These are phyloP conservation scores for Leucocoprinus leucothites DNA, from an alignment of 768 basidiomycete species.

Conservation along the genomic window DNA sequence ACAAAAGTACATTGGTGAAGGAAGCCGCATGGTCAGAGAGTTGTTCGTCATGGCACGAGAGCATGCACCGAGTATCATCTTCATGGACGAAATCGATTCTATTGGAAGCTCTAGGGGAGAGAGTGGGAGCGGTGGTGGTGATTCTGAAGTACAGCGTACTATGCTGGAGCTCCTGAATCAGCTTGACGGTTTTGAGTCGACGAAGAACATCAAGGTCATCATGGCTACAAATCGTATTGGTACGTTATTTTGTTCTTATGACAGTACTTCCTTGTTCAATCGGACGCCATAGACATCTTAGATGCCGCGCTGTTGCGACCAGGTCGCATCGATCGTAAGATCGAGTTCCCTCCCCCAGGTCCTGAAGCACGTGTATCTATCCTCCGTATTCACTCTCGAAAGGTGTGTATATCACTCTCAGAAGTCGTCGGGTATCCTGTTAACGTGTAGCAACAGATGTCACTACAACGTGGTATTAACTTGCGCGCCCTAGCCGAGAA, in stretches of 20 bases:
- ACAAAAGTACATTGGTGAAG: conserved; percentile 98
- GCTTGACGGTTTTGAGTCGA: conserved; percentile 90
- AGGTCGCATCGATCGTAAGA: conserved; percentile 93
- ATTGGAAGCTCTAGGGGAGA: conserved; percentile 93
- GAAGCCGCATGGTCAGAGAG: conserved; percentile 94
- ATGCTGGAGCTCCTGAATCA: conserved; percentile 90
- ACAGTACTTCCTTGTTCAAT: neutral
- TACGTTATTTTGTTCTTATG: conserved; percentile 22
- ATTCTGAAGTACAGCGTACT: conserved; percentile 87
- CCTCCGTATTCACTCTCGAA: conserved; percentile 93
- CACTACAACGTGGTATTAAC: conserved; percentile 95
- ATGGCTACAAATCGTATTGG: conserved; percentile 99
- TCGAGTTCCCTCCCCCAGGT: conserved; percentile 97
- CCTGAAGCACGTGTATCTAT: conserved; percentile 98
- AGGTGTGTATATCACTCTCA: conserved; percentile 43
- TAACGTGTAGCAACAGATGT: conserved; percentile 64
- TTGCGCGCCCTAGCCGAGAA: conserved; percentile 95
- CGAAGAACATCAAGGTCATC: conserved; percentile 94
- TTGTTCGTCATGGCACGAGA: conserved; percentile 98
- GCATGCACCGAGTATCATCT: conserved; percentile 97
- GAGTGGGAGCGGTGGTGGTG: conserved; percentile 85
- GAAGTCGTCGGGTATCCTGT: neutral
- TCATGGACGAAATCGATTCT: conserved; percentile 99
- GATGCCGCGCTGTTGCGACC: conserved; percentile 91
- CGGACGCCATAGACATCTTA: conserved; percentile 66